Evolutionary conservation across 345 rosid species (phyloP).

Genomic region (Microthlaspi erraticum): DNA sequence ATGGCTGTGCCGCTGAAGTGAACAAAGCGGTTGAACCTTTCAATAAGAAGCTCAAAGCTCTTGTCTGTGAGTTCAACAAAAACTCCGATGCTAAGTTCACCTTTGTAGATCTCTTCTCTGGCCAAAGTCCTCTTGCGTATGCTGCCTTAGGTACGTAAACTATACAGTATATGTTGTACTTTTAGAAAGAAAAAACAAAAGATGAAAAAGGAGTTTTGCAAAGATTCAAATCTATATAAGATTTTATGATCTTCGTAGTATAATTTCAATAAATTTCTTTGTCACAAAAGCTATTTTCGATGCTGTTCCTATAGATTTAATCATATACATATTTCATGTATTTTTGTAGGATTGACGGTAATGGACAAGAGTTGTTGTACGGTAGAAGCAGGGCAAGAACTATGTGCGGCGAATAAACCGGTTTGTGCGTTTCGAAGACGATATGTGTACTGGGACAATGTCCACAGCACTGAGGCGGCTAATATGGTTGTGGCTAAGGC

Average conservation of each 20-base stretch:
- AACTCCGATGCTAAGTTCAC: constrained; percentile 45
- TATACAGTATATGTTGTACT: neutral
- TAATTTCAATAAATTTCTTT: neutral
- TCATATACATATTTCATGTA: neutral
- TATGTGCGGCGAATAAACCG: constrained; percentile 31
- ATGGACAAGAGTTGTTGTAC: constrained; percentile 38
- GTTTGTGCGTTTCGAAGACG: constrained; percentile 30
- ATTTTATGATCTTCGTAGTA: neutral
- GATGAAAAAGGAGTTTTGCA: no score
- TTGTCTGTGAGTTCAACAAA: constrained; percentile 43
- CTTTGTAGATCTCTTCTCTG: constrained; percentile 34
- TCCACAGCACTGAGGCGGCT: constrained; percentile 44
- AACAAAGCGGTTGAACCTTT: constrained; percentile 46
- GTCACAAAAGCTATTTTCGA: neutral
- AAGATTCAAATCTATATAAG: neutral
- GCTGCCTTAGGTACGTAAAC: constrained; percentile 33
- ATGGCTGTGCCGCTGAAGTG: constrained; percentile 34
- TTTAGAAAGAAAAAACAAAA: no score
- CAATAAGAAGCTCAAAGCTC: constrained; percentile 39
- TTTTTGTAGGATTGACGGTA: constrained; percentile 30
- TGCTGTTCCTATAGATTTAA: neutral
- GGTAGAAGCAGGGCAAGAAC: constrained; percentile 30
- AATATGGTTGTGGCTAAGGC: constrained; percentile 12
- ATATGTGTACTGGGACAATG: constrained; percentile 45
- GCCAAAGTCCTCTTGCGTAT: constrained; percentile 25